Percentiles rank a stretch among this genome's conserved stretches.
phyloP scores from a whole-genome alignment of 1,139 yeast genomes.

The Lodderomyces beijingensis region DNA sequence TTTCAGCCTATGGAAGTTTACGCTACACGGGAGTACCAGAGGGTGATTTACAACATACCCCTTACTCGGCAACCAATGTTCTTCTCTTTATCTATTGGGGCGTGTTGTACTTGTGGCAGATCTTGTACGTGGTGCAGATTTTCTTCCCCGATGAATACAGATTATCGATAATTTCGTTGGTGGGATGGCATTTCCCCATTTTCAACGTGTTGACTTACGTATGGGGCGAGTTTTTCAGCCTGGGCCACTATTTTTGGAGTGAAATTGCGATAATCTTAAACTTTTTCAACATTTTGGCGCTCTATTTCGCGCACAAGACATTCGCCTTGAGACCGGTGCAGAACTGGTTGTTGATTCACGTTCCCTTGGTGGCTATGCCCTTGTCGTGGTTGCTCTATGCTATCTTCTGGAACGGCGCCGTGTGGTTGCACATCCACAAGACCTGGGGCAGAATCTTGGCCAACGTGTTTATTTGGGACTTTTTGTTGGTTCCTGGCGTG shows the following conservation, averaged over 20 bases:
- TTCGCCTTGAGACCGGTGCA: conserved; percentile 45
- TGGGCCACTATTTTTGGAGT: conserved; percentile 49
- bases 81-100: conserved; percentile 58
- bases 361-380: conserved; percentile 66
- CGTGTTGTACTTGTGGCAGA: conserved; percentile 49
- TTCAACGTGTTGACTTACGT: conserved; percentile 57
- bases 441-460: conserved; percentile 65
- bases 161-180: conserved; percentile 25
- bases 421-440: conserved; percentile 52
- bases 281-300: conserved; percentile 51
- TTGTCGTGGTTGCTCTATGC: conserved; percentile 70
- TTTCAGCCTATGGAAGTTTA: conserved; percentile 53
- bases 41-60: conserved; percentile 47
- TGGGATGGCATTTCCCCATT: conserved; percentile 59
- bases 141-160: conserved; percentile 41
- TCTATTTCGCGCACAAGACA: conserved; percentile 60
- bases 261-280: conserved; percentile 56
- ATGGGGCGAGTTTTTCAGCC: conserved; percentile 61
- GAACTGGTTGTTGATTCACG: conserved; percentile 56
- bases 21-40: conserved; percentile 28
- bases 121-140: conserved; percentile 48
- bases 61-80: conserved; percentile 60
- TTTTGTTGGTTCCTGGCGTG: conserved; percentile 59
- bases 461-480: conserved; percentile 74
- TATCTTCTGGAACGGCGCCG: conserved; percentile 83